Conservation (phyloP, 352 stramenopile genomes). For the Globisporangium abappressorium region DNA sequence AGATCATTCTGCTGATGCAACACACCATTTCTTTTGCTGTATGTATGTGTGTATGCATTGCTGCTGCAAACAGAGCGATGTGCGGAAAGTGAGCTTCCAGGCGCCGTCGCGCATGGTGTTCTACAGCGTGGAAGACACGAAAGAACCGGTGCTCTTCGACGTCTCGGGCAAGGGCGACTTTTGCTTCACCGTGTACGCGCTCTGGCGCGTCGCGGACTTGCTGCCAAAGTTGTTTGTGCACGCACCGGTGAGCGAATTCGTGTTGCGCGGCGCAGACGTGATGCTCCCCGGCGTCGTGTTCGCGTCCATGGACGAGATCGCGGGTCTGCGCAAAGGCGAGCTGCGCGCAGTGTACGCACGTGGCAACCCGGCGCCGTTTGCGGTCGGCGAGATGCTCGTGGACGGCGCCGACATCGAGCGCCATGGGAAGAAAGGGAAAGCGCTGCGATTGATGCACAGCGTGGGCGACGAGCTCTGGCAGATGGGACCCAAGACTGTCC, state of each 20-base stretch:
- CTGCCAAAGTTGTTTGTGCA: constrained; percentile 66
- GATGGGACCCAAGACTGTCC: constrained; percentile 61
- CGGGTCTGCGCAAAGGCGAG: constrained; percentile 60
- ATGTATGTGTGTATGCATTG: background rate
- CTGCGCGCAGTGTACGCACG: constrained; percentile 65
- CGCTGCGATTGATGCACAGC: constrained; percentile 64
- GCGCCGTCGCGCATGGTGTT: constrained; percentile 71
- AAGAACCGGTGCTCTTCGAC: constrained; percentile 74
- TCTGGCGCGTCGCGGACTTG: constrained; percentile 52
- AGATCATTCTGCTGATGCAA: background rate
- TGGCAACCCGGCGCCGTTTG: constrained; percentile 76
- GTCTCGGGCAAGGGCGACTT: constrained; percentile 65
- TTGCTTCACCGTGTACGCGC: constrained; percentile 45
- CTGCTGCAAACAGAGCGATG: constrained; percentile 20
- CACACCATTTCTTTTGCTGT: background rate
- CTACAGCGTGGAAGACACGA: constrained; percentile 52
- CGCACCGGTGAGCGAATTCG: constrained; percentile 76
- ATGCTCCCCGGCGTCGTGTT: constrained; percentile 85
- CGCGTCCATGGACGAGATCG: constrained; percentile 43
- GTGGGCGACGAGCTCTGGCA: constrained; percentile 78
- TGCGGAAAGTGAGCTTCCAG: constrained; percentile 81
- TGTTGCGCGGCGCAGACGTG: constrained; percentile 75
- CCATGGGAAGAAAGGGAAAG: constrained; percentile 63
- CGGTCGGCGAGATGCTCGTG: constrained; percentile 72
- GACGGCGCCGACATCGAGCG: constrained; percentile 52